Evolutionary conservation across 768 basidiomycete species (phyloP).

Genomic region (Grammothele lineata): DNA sequence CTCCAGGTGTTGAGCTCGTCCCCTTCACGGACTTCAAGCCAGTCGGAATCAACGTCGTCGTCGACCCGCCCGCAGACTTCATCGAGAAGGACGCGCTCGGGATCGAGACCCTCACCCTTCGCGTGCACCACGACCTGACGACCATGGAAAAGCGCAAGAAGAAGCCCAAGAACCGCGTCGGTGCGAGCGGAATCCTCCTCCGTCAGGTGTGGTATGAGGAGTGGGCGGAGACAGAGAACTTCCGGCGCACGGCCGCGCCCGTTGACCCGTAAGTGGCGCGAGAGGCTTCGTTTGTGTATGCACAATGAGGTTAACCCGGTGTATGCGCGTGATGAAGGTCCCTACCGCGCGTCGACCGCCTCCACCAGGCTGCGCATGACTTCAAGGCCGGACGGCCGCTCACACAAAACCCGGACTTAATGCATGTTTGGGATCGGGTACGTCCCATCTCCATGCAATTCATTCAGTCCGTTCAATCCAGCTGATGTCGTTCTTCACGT

Average conservation of each 20-base stretch:
- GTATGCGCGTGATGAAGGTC: conserved; percentile 29
- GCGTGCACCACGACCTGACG: conserved; percentile 52
- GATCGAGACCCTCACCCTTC: conserved; percentile 58
- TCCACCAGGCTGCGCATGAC: conserved; percentile 55
- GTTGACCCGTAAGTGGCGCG: conserved; percentile 47
- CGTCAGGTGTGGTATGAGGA: conserved; percentile 58
- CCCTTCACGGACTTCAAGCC: conserved; percentile 57
- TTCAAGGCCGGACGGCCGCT: conserved; percentile 44
- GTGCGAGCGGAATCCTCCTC: conserved; percentile 19
- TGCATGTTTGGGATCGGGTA: conserved; percentile 65
- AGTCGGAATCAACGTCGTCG: conserved; percentile 43
- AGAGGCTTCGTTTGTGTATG: background rate
- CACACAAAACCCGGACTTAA: conserved; percentile 30
- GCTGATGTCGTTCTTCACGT: background rate
- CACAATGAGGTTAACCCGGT: background rate
- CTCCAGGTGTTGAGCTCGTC: conserved; percentile 43
- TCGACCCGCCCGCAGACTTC: conserved; percentile 16
- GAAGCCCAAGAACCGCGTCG: conserved; percentile 30
- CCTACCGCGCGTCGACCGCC: conserved; percentile 44
- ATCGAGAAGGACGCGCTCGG: conserved; percentile 63
- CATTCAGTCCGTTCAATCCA: no score
- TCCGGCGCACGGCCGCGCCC: conserved; percentile 35
- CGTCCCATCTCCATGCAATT: no score
- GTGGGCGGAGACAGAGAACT: conserved; percentile 63
- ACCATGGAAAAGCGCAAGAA: conserved; percentile 54